Evolutionary conservation across 2,329 filamentous ascomycete species (phyloP).

Genomic region (Didymella exigua): DNA sequence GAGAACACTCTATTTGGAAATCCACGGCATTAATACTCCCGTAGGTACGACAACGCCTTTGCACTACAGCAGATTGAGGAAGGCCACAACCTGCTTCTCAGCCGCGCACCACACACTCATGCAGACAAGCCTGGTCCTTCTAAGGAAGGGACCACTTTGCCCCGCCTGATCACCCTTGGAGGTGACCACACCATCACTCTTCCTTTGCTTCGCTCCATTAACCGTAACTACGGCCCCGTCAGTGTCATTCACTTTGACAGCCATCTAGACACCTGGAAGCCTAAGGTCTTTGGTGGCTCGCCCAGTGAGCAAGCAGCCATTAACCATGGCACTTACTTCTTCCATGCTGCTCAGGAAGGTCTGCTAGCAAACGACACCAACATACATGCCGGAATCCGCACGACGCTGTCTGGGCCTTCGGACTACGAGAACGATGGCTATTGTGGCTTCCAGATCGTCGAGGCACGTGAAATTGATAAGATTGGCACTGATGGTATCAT

Average conservation of each 20-base stretch:
- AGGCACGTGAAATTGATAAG: constrained; percentile 73
- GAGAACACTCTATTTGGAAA: neutral
- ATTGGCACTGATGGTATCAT: constrained; percentile 77
- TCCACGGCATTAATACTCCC: neutral
- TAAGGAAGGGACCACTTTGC: constrained; percentile 75
- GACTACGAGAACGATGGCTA: constrained; percentile 88
- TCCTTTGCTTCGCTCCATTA: constrained; percentile 62
- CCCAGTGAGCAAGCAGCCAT: constrained; percentile 76
- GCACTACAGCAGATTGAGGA: constrained; percentile 85
- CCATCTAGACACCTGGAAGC: constrained; percentile 71
- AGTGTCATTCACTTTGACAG: constrained; percentile 69
- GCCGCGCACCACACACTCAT: constrained; percentile 71
- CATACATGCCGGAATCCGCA: constrained; percentile 86
- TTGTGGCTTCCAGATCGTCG: constrained; percentile 81
- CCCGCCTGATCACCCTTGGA: constrained; percentile 77
- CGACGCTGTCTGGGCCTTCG: constrained; percentile 75
- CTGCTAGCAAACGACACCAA: constrained; percentile 81
- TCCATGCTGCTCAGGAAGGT: constrained; percentile 78
- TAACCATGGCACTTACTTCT: constrained; percentile 91
- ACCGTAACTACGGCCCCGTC: constrained; percentile 70
- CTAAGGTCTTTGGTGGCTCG: constrained; percentile 84
- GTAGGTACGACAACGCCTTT: constrained; percentile 79
- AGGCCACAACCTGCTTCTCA: constrained; percentile 77
- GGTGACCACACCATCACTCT: constrained; percentile 66
- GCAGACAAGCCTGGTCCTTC: constrained; percentile 70